Evolutionary conservation across 1,284 basidiomycete species (phyloP).

Genomic region (Takashimella tepidaria): DNA sequence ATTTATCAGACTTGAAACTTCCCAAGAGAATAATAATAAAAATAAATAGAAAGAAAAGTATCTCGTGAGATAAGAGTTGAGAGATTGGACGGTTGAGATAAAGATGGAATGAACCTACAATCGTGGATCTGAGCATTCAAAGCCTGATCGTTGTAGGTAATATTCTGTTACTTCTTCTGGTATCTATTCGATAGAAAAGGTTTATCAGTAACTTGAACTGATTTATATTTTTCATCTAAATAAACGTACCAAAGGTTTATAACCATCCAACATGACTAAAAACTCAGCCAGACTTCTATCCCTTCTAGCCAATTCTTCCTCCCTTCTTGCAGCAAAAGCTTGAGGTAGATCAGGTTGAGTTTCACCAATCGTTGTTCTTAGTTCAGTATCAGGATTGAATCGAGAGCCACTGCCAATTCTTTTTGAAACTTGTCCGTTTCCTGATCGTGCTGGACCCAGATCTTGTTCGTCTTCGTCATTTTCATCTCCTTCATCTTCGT

Average conservation of each 20-base stretch:
- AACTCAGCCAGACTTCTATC: constrained; percentile 87
- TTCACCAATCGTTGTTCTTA: constrained; percentile 8
- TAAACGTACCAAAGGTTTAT: constrained; percentile 78
- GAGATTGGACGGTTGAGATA: background rate
- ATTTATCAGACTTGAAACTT: no score
- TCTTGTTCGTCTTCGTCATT: constrained; percentile 10
- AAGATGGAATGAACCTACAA: constrained; percentile 56
- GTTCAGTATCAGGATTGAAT: background rate
- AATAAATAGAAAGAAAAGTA: background rate
- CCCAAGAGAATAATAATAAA: no score
- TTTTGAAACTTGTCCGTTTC: no score
- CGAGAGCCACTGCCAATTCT: background rate
- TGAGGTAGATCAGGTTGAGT: constrained; percentile 23
- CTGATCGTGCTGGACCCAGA: no score
- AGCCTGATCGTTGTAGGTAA: constrained; percentile 92
- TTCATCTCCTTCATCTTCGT: constrained; percentile 12
- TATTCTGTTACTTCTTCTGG: constrained; percentile 98
- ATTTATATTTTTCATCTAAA: background rate
- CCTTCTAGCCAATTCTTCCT: constrained; percentile 71
- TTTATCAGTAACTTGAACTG: background rate
- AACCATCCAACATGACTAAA: constrained; percentile 91
- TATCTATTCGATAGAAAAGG: no score
- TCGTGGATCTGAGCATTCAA: constrained; percentile 89
- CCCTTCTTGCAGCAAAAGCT: constrained; percentile 41
- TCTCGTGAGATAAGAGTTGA: background rate